phyloP scores from a whole-genome alignment of 2,329 filamentous ascomycete species.

The Falciphora oryzae region DNA sequence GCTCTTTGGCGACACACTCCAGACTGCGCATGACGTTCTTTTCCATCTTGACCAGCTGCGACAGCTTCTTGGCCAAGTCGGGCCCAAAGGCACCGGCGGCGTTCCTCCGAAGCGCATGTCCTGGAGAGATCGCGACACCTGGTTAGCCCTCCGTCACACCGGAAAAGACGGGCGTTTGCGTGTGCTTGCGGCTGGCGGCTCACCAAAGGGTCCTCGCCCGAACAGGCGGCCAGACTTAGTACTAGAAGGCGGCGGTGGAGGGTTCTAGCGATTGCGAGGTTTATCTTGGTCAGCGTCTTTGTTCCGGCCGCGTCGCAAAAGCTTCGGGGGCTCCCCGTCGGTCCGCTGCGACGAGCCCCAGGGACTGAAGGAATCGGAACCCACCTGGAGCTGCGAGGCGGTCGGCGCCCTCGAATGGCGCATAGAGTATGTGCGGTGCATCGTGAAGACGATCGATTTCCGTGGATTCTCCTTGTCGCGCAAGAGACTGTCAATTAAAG shows the following conservation, averaged over 20 bases:
- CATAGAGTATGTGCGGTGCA: conserved; percentile 99
- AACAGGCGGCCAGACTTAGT: conserved; percentile 91
- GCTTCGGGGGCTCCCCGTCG: too few species aligned
- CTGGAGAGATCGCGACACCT: conserved; percentile 27
- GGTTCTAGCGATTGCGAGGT: conserved; percentile 57
- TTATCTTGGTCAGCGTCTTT: background rate
- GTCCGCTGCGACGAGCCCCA: conserved; percentile 3
- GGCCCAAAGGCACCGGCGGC: conserved; percentile 72
- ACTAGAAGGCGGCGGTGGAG: conserved; percentile 82
- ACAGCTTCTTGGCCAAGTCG: conserved; percentile 95
- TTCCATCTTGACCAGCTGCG: conserved; percentile 99
- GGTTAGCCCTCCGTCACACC: background rate
- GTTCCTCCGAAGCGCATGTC: conserved; percentile 65
- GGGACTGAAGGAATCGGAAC: conserved; percentile 6
- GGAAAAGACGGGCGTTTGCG: background rate
- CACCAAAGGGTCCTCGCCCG: conserved; percentile 79
- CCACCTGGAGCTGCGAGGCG: conserved; percentile 66
- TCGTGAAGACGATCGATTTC: conserved; percentile 34
- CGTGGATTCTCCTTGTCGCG: background rate
- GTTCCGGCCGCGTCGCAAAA: background rate
- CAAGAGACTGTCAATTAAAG: background rate
- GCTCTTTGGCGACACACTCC: conserved; percentile 89
- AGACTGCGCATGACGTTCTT: conserved; percentile 99
- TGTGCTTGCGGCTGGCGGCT: conserved; percentile 31
- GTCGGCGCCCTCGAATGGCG: conserved; percentile 94